phyloP scores from a whole-genome alignment of 805 yeast genomes.

The Wickerhamomyces strasburgensis region DNA sequence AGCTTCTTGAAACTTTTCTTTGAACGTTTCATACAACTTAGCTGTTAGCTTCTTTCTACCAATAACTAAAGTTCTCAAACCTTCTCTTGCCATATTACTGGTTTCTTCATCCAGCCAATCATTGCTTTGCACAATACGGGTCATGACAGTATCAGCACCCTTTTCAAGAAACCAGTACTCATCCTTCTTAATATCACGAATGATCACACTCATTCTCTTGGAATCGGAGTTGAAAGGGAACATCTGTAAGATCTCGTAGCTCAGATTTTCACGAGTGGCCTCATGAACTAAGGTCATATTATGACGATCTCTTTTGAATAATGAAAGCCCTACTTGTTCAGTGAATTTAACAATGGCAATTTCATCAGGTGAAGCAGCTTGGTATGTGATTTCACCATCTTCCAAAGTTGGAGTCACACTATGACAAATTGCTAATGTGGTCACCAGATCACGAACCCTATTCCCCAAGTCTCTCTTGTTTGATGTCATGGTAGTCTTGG shows the following conservation, averaged over 20 bases:
- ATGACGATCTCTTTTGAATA: conserved; percentile 77
- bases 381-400: conserved; percentile 73
- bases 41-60: conserved; percentile 71
- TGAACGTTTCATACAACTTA: conserved; percentile 57
- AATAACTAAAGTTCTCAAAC: conserved; percentile 88
- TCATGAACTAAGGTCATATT: conserved; percentile 65
- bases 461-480: conserved; percentile 66
- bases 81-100: conserved; percentile 97
- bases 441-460: conserved; percentile 73
- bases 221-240: conserved; percentile 96
- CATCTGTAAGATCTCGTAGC: conserved; percentile 67
- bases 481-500: conserved; percentile 16
- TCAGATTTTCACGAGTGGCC: conserved; percentile 43
- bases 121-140: conserved; percentile 69
- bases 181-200: conserved; percentile 54
- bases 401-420: conserved; percentile 93
- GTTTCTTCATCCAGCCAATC: conserved; percentile 99
- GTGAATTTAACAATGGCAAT: conserved; percentile 94
- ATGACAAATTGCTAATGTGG: conserved; percentile 90
- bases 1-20: conserved; percentile 62
- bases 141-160: conserved; percentile 97
- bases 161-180: conserved; percentile 85
- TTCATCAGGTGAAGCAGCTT: conserved; percentile 99
- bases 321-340: conserved; percentile 75
- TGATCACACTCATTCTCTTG: conserved; percentile 91